Evolutionary conservation across 768 basidiomycete species (phyloP), one percentile per base, ranked within the genome.

Genomic region (Tricholoma furcatifolium): DNA sequence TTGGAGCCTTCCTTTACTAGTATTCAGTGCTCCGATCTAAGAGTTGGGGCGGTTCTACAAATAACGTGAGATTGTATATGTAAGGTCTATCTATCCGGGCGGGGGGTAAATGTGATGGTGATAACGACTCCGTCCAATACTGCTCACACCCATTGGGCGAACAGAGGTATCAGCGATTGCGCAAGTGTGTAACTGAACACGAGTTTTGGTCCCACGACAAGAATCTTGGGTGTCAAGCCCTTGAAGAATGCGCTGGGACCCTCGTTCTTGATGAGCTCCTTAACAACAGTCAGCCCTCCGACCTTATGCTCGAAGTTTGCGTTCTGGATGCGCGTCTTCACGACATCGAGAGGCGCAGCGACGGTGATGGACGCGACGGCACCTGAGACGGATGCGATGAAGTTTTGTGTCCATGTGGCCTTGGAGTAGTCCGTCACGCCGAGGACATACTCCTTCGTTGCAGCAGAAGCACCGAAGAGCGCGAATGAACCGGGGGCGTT

Each of bases 291-390:
- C 57, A 88, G 56, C 4, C 96, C 96, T 43, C 78, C 75, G 11
- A 90, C 88, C 63, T 91, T 91, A 47, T 75, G 78, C 70, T 93
- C 91, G 66, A 98, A 99, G 76, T 97, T 96, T 53, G 95, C 96
- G 69, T 98, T 97, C 69, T 99, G 96, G 55, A 99, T 97, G 23
- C 95, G 91, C 17, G 95, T 94, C 78, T 99, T 99, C 74, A 99
- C 84, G 34, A 87, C 87, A 62, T 98, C 96, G 10, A 99, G 85
- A 0, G 96, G 96, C 3, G 96, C 95, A 14, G 96, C 95, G 61
- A 98, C 85, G 8, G 92, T 92, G 65, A 99, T 98, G 30, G 93
- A 95, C 2, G 96, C 88, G 36, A 97, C 86, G 36, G 95, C 96
- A 67, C 96, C 96, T 4, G 87, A 88, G 53, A 98, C 80, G 11